A percentile compares a stretch with the other conserved stretches of the same genome.
Conservation (phyloP, 164 flowering plant genomes). For the Kingdonia uniflora region DNA sequence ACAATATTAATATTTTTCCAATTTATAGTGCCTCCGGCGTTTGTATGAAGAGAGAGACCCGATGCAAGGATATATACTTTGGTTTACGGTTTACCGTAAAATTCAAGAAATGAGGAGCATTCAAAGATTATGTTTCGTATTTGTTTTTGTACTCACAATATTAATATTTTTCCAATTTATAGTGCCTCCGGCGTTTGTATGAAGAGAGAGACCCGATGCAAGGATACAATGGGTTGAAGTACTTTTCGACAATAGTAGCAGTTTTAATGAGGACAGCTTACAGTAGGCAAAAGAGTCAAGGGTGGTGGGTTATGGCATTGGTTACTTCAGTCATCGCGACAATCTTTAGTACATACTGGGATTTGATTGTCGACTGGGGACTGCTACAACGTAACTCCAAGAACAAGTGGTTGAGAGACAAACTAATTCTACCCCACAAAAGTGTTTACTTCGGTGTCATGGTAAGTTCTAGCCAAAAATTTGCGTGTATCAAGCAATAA, state of each 20-base stretch:
- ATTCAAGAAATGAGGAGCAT: too few relatives aligned
- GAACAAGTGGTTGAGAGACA: conserved; percentile 57
- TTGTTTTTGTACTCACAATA: too few relatives aligned
- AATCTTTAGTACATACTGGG: conserved; percentile 58
- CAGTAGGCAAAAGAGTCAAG: conserved; percentile 21
- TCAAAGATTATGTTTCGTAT: too few relatives aligned
- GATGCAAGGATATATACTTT: conserved; percentile 32
- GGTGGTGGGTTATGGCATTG: conserved; percentile 44
- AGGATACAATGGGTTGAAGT: conserved; percentile 52
- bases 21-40: conserved; percentile 54
- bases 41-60: conserved; percentile 49
- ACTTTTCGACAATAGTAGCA: conserved; percentile 56
- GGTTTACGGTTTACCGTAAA: too few relatives aligned
- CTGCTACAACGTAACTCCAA: conserved; percentile 47
- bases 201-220: conserved; percentile 55
- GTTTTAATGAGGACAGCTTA: conserved; percentile 49
- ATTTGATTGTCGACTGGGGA: conserved; percentile 68
- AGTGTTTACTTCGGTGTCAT: conserved; percentile 56
- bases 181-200: conserved; percentile 63
- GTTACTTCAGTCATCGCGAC: conserved; percentile 42
- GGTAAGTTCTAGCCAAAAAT: conserved; percentile 20
- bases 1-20: too few relatives aligned
- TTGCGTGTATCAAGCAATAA: too few relatives aligned
- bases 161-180: conserved; percentile 10
- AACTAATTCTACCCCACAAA: conserved; percentile 43